Percentiles rank a stretch among this genome's conserved stretches.
phyloP scores from a whole-genome alignment of 129 eudicot species.

The Kitagawia praeruptora region DNA sequence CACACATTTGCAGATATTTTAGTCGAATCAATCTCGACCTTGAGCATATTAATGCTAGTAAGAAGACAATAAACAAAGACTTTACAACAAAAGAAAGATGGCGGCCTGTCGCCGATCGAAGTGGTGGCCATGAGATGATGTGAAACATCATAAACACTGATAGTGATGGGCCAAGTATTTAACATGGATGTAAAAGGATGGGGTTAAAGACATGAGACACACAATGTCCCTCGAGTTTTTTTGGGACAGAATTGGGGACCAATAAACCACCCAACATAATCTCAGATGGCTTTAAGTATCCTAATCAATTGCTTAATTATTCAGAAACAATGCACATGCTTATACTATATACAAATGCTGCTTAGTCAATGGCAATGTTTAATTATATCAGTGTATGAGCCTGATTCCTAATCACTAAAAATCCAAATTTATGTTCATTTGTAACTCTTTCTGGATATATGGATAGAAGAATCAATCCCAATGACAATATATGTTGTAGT shows the following conservation, averaged over 20 bases:
- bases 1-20: neutral
- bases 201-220: slow-evolving; percentile 22
- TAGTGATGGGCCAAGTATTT: slow-evolving; percentile 6
- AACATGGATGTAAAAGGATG: neutral
- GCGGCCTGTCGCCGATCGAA: slow-evolving; percentile 11
- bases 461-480: neutral
- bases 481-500: neutral
- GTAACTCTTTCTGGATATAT: neutral
- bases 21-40: neutral
- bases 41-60: neutral
- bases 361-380: neutral
- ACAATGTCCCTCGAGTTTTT: slow-evolving; percentile 6
- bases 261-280: slow-evolving; percentile 13
- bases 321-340: slow-evolving; percentile 10
- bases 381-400: neutral
- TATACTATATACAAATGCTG: neutral
- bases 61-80: slow-evolving; percentile 6
- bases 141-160: slow-evolving; percentile 10
- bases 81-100: slow-evolving; percentile 6
- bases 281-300: slow-evolving; percentile 3
- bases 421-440: neutral
- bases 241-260: slow-evolving; percentile 10
- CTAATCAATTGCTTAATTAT: slow-evolving; percentile 7
- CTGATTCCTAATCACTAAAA: neutral
- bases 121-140: slow-evolving; percentile 6